Evolutionary conservation across 768 basidiomycete genomes (phyloP), one percentile per base, ranked within the genome.

Genomic region (Lyophyllum semitale): DNA sequence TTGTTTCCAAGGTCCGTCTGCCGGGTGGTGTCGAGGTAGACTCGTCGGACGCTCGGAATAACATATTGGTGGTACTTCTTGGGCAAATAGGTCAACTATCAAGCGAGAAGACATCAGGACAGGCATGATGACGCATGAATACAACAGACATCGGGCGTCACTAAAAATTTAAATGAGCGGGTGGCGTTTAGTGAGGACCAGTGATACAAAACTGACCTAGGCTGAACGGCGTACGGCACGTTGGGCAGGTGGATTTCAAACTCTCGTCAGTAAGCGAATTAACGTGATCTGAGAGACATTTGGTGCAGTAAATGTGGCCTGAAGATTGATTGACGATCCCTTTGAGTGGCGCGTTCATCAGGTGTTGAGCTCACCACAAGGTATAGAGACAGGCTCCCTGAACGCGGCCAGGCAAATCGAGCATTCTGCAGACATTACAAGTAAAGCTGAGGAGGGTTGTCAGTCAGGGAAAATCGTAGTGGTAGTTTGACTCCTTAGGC

Each of bases 221-320:
- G 49, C 76, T 72, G 57, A 87, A 88, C n/a, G 68, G 44, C 3
- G 72, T 66, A 40, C 85, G 79, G 66, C 87, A 89, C 0, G 80
- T 77, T 0, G 87, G 86, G 59, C 87, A 89, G 51, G 75, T 58
- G n/a, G 81, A 71, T 48, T 70, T 73, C 51, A 72, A 63, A 1
- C 64, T 66, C 37, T 70, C 67, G 47, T 70, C 68, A 11, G 62
- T 59, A 9, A 72, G 69, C 0, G 65, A 59, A 47, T 75, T 74
- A n/a, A 77, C 73, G 47, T 76, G 66, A 43, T 67, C 69, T 3
- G 71, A 68, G n/a, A 88, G 73, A 58, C 87, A 88, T 15, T 71
- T 69, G 54, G 77, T 76, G 67, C 87, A 88, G 64, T 84, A 84
- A 13, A 88, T 71, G 59, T 88, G 87, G 18, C 87, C 87, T 88